phyloP scores from a whole-genome alignment of 2,329 filamentous ascomycete species.

The Colletotrichum chrysophilum region DNA sequence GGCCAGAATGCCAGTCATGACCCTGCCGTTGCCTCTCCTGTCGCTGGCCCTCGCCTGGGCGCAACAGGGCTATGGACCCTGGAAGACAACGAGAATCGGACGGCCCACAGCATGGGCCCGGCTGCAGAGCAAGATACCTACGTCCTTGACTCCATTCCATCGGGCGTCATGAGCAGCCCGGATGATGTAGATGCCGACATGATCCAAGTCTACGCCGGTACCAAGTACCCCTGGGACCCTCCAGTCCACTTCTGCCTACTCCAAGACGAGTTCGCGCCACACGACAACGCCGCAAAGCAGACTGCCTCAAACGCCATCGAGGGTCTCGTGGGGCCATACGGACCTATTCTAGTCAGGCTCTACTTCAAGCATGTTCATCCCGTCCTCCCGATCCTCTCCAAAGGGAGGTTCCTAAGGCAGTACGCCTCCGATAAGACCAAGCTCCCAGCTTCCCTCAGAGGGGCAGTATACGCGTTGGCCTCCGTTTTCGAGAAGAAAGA shows the following conservation, averaged over 20 bases:
- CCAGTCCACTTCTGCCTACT: constrained; percentile 52
- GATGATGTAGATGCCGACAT: constrained; percentile 48
- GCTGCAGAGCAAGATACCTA: constrained; percentile 52
- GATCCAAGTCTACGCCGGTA: constrained; percentile 44
- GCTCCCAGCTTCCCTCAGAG: constrained; percentile 49
- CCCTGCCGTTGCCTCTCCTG: background rate
- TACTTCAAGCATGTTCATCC: constrained; percentile 53
- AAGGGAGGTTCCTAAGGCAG: constrained; percentile 44
- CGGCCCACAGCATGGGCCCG: constrained; percentile 50
- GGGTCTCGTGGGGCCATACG: constrained; percentile 42
- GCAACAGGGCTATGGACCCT: constrained; percentile 32
- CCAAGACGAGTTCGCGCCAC: constrained; percentile 48
- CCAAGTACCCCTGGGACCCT: constrained; percentile 35
- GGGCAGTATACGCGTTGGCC: constrained; percentile 49
- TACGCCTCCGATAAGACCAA: constrained; percentile 41
- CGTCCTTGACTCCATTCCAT: constrained; percentile 51
- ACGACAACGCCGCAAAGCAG: constrained; percentile 41
- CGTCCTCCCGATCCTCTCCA: constrained; percentile 48
- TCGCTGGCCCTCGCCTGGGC: background rate
- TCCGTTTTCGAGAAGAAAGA: constrained; percentile 47
- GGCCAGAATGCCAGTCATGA: background rate
- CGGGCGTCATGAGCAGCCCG: constrained; percentile 48
- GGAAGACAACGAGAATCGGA: constrained; percentile 45
- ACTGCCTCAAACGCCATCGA: constrained; percentile 48
- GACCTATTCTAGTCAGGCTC: constrained; percentile 44